Percentiles rank a stretch among this genome's conserved stretches.
Conservation (phyloP, 768 basidiomycete genomes). For the Aureoboletus auriporus region DNA sequence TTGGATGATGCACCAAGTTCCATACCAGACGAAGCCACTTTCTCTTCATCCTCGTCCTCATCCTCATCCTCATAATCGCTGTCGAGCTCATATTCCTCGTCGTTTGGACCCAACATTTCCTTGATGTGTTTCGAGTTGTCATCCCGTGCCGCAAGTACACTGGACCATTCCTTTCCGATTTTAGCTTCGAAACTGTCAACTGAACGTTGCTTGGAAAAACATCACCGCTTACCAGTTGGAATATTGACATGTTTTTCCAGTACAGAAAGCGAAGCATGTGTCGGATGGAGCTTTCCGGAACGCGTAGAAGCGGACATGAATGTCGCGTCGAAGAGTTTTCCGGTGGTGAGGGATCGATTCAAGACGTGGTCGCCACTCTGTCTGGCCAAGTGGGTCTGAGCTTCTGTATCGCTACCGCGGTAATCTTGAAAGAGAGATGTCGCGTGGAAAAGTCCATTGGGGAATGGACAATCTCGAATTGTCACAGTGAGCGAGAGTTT, state of each 20-base stretch:
- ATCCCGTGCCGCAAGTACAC: background rate
- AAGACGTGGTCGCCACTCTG: slow-evolving; percentile 6
- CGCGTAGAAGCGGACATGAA: slow-evolving; percentile 12
- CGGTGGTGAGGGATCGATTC: slow-evolving; percentile 13
- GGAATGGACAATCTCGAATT: slow-evolving; percentile 13
- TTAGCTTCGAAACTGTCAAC: slow-evolving; percentile 9
- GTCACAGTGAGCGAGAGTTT: slow-evolving; percentile 12
- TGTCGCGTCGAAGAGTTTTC: slow-evolving; percentile 14
- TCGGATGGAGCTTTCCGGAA: slow-evolving; percentile 1
- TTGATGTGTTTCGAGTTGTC: background rate
- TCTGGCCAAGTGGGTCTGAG: slow-evolving; percentile 1
- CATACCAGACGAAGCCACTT: too few species aligned
- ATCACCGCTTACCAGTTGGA: slow-evolving; percentile 7
- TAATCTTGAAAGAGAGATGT: background rate
- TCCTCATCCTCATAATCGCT: slow-evolving; percentile 25
- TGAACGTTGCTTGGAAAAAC: background rate
- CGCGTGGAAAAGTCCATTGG: slow-evolving; percentile 11
- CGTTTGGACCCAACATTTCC: slow-evolving; percentile 6
- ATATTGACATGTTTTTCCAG: slow-evolving; percentile 7
- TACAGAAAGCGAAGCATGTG: slow-evolving; percentile 14
- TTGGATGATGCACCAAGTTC: too few species aligned
- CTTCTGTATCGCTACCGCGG: background rate
- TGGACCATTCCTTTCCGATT: slow-evolving; percentile 12
- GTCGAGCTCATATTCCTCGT: slow-evolving; percentile 20
- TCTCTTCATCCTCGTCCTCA: too few species aligned